A percentile compares a stretch with the other conserved stretches of the same genome.
Conservation (phyloP, 2,329 filamentous ascomycete species). For the Cladosporium cucumerinum region DNA sequence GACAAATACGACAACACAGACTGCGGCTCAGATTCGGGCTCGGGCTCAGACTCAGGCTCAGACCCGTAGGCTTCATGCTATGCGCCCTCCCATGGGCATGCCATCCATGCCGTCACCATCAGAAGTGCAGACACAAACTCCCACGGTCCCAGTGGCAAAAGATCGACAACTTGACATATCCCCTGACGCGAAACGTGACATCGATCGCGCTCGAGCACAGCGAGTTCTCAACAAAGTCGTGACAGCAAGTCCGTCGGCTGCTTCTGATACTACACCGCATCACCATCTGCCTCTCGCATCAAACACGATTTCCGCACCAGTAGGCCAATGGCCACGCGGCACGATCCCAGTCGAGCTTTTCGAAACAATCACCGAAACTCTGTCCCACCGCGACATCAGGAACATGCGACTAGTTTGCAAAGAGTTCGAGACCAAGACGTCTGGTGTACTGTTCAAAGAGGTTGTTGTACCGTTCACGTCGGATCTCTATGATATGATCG, state of each 20-base stretch:
- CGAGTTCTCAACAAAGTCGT: neutral
- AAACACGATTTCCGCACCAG: too few species aligned
- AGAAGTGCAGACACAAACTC: neutral
- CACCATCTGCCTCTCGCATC: neutral
- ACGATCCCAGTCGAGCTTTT: slow-evolving; percentile 61
- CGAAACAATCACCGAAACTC: slow-evolving; percentile 52
- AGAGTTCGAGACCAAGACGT: slow-evolving; percentile 58
- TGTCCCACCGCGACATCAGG: slow-evolving; percentile 58
- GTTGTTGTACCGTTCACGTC: slow-evolving; percentile 65
- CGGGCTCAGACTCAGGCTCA: too few species aligned
- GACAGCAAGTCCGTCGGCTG: neutral
- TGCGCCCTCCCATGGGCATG: neutral
- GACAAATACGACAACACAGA: neutral
- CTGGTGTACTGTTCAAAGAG: slow-evolving; percentile 57
- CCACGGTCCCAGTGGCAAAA: neutral
- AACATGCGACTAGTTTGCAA: slow-evolving; percentile 59
- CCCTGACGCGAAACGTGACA: neutral
- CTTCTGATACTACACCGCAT: neutral
- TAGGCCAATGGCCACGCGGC: slow-evolving; percentile 37
- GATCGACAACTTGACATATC: neutral
- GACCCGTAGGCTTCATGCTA: neutral
- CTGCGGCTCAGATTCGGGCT: neutral
- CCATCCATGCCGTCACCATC: neutral
- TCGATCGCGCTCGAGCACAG: neutral
- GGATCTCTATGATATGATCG: slow-evolving; percentile 58